These are phyloP conservation scores for Diaporthe nobilis DNA, from an alignment of 2,329 filamentous ascomycete species.

Conservation along the genomic window DNA sequence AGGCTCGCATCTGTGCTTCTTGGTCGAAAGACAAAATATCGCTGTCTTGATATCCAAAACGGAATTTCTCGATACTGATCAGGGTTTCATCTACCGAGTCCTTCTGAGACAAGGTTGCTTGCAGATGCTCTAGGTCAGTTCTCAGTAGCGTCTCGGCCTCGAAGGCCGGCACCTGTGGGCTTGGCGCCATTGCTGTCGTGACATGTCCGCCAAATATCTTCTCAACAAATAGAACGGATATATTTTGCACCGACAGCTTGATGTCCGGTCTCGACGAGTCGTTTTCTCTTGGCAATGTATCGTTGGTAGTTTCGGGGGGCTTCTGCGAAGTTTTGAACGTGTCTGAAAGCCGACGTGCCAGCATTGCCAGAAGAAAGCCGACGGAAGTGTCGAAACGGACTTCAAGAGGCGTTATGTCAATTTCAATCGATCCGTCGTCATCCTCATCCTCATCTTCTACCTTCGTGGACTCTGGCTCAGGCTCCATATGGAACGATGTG, in stretches of 20 bases:
- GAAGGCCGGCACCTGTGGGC: constrained; percentile 58
- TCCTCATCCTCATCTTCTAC: constrained; percentile 34
- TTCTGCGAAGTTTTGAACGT: constrained; percentile 52
- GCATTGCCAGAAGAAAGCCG: constrained; percentile 67
- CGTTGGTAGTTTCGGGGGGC: constrained; percentile 36
- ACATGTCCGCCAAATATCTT: constrained; percentile 67
- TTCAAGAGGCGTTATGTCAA: constrained; percentile 66
- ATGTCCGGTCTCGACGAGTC: constrained; percentile 54
- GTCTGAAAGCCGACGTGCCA: constrained; percentile 64
- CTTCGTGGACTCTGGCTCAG: constrained; percentile 36
- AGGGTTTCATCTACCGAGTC: constrained; percentile 52
- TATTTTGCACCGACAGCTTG: constrained; percentile 61
- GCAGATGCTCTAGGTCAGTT: constrained; percentile 62
- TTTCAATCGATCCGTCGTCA: constrained; percentile 59
- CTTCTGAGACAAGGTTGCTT: constrained; percentile 49
- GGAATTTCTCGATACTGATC: constrained; percentile 69
- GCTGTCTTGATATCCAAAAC: constrained; percentile 73
- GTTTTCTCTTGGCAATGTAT: constrained; percentile 39
- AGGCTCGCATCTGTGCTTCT: constrained; percentile 69
- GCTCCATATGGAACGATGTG: constrained; percentile 36
- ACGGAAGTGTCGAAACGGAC: constrained; percentile 70
- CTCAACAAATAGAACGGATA: constrained; percentile 70
- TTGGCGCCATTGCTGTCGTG: constrained; percentile 50
- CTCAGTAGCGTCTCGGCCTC: constrained; percentile 67
- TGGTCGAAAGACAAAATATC: constrained; percentile 76